Conservation (phyloP, 2,329 filamentous ascomycete species). For the Gaeumannomyces sp. region DNA sequence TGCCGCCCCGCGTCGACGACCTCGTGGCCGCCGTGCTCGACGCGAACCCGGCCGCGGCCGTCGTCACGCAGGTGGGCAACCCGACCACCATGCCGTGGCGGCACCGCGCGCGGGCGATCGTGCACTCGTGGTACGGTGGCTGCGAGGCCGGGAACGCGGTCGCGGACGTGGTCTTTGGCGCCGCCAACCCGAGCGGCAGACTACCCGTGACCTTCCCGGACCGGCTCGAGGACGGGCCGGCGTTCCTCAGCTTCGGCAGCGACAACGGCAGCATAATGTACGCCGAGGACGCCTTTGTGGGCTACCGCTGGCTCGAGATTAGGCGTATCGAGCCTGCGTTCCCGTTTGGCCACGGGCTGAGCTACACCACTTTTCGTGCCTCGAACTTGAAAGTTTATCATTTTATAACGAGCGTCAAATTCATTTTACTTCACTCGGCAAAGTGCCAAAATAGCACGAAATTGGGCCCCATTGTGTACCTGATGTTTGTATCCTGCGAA, state of each 20-base stretch:
- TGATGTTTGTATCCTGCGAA: too few relatives aligned
- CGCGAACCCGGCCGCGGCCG: conserved; percentile 48
- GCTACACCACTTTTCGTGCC: conserved; percentile 64
- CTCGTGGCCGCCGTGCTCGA: conserved; percentile 43
- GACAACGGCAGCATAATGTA: conserved; percentile 69
- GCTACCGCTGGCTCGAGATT: conserved; percentile 75
- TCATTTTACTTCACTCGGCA: too few relatives aligned
- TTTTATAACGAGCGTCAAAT: too few relatives aligned
- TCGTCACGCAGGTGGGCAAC: conserved; percentile 56
- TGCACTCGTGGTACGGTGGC: conserved; percentile 60
- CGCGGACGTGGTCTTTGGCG: conserved; percentile 55
- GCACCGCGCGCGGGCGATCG: conserved; percentile 39
- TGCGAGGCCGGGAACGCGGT: conserved; percentile 61
- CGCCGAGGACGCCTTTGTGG: conserved; percentile 74
- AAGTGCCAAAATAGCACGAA: too few relatives aligned
- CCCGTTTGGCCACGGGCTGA: conserved; percentile 73
- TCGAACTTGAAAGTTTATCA: conserved; percentile 22
- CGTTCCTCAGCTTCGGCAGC: conserved; percentile 66
- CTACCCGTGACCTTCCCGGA: conserved; percentile 68
- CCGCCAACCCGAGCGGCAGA: conserved; percentile 60
- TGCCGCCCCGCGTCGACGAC: conserved; percentile 14
- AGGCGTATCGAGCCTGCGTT: conserved; percentile 61
- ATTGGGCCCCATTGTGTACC: too few relatives aligned
- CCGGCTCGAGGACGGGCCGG: conserved; percentile 62
- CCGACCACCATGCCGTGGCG: conserved; percentile 50